Conservation (phyloP, 192 early-diverging fungal genomes). For the Coemansia umbellata region DNA sequence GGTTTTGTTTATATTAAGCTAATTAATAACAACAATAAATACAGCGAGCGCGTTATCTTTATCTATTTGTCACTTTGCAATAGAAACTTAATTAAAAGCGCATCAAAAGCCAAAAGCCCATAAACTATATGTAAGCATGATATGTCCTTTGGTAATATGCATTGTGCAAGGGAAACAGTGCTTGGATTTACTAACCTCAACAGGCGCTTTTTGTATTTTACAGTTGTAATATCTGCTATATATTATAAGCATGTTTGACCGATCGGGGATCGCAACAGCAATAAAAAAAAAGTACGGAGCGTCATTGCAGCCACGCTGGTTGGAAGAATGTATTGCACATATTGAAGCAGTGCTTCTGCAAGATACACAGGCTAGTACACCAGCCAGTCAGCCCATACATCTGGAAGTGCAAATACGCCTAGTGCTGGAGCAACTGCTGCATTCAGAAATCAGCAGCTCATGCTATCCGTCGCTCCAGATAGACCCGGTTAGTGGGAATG, state of each 20-base stretch:
- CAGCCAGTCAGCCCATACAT: constrained; percentile 2
- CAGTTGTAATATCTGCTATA: not conserved
- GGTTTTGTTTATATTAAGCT: no score
- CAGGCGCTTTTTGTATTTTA: no score
- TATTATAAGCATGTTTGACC: constrained; percentile 23
- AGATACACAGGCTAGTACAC: not conserved
- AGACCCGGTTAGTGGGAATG: not conserved
- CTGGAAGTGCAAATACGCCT: constrained; percentile 33
- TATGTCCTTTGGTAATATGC: no score
- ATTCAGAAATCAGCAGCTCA: constrained; percentile 39
- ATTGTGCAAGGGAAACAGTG: no score
- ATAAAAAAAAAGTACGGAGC: constrained; percentile 28
- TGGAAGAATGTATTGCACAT: constrained; percentile 36
- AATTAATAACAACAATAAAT: no score
- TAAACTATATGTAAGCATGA: no score
- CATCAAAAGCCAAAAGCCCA: no score
- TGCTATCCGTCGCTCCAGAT: constrained; percentile 20
- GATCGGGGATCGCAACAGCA: constrained; percentile 6
- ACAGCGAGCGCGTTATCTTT: no score
- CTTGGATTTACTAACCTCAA: no score
- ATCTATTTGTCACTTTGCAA: no score
- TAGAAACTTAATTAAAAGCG: no score
- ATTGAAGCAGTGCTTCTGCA: constrained; percentile 18
- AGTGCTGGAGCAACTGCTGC: constrained; percentile 37
- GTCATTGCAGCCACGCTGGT: constrained; percentile 19